Base-by-base conservation (phyloP, 352 stramenopile species). In the Phytophthora constricta region DNA sequence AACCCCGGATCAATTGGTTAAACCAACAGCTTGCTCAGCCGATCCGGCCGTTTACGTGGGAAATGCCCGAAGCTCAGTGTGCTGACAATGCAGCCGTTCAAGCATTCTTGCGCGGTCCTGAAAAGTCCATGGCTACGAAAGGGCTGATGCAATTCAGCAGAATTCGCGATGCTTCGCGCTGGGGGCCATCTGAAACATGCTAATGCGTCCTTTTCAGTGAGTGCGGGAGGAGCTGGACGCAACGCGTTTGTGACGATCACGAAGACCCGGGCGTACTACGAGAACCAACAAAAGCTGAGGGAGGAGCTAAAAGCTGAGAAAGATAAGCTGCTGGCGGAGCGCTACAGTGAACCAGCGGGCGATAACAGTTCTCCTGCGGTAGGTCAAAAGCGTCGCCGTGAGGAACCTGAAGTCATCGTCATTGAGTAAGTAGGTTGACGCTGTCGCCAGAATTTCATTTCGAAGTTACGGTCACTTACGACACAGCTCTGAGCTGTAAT, bases 1-100 rank as follows among this genome's bases (percentile, higher is more conserved):
- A 37, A 17, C 17, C 33, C 34, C 58, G 48, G 16, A 22, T 65
- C 9, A 5, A 58, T 19, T 65, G 58, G 48, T n/a, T 52, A n/a
- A 58, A 58, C 20, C 20, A 56, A 16, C 34, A 56, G 22, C 49
- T 52, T 25, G 58, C 28, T 13, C 37, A 60, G 22, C 20, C 47
- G 14, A 34, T 41, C 23, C 25, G 34, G n/a, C 42, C 55, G 14
- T 62, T 62, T 14, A 52, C 46, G 3, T 65, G 58, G 58, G 31
- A 50, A 41, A 65, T 65, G 58, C 47, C 58, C 13, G 5, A 52
- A 1, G 46, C 58, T 11, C 11, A 41, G 42, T 65, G 49, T 25
- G 20, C 42, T 7, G 19, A 46, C 23, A 48, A 37, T 37, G 7
- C 31, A 37, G 7, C 7, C 13, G 31, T 37, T 37, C 7, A 37